Evolutionary conservation across 495 filamentous ascomycete species (phyloP), one percentile per base, ranked within the genome.

Genomic region (Halenospora varia): DNA sequence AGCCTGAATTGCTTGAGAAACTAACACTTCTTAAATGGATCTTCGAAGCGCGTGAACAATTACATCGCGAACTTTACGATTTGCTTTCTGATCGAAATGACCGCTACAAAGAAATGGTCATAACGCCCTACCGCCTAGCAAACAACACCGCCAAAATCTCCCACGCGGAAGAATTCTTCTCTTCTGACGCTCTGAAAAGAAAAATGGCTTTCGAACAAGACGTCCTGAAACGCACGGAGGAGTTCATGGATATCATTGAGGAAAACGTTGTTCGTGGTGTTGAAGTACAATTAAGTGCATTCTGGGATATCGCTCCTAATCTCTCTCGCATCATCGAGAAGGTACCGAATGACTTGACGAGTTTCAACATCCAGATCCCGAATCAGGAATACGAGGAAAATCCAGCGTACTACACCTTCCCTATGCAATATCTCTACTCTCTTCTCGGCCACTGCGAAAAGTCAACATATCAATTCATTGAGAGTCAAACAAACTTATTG

Each of bases 1-100:
- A 93, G 66, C 92, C 94, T 0, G 95, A 97, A 72, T 77, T 97
- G 0, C 77, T 97, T 1, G 94, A 98, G 71, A 94, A 94, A 60
- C 78, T 98, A 2, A 97, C 94, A 0, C 83, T 96, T 23, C 77
- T 97, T 10, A 98, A 98, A 66, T 98, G 94, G 94, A 86, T 97
- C 24, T 97, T 96, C 64, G 94, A 98, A 65, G 88, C 88, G 4
- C 85, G 92, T 4, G 95, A 98, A 69, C 79, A 83, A 53, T 81
- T 97, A 3, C 87, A 97, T 67, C 82, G 85, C 3, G 87, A 90
- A 61, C 73, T 89, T n/a, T 93, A 88, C 66, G 88, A 94, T 39
- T 74, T 98, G 1, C 80, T 96, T 6, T 83, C 82, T 22, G 88
- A 89, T 61, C 88, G 91, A 39, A 94, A 96, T 63, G 83, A 90